A percentile compares a stretch with the other conserved stretches of the same genome.
Conservation (phyloP, 192 early-diverging fungal genomes). For the Polychytrium aggregatum region DNA sequence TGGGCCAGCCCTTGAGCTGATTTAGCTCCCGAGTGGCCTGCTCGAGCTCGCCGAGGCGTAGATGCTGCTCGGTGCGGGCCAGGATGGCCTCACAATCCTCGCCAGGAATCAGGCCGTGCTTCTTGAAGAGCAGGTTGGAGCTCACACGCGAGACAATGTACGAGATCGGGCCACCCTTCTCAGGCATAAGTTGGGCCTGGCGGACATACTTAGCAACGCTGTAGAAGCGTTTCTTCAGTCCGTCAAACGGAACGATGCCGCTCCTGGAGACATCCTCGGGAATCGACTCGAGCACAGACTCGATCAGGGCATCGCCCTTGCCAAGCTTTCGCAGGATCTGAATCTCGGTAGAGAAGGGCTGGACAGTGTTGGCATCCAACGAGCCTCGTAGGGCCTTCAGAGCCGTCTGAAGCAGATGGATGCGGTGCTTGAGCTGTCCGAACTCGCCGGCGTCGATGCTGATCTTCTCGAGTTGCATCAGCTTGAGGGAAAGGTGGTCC, state of each 20-base stretch:
- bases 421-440: constrained; percentile 50
- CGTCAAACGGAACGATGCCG: constrained; percentile 54
- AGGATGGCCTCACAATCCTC: constrained; percentile 77
- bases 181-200: constrained; percentile 70
- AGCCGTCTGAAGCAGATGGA: constrained; percentile 54
- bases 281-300: constrained; percentile 16
- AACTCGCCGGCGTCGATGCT: constrained; percentile 54
- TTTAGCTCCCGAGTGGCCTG: constrained; percentile 81
- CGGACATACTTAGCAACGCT: constrained; percentile 50
- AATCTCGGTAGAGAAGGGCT: constrained; percentile 41
- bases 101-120: constrained; percentile 74
- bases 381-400: no score
- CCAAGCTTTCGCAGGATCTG: constrained; percentile 38
- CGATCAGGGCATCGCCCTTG: constrained; percentile 36
- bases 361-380: constrained; percentile 43
- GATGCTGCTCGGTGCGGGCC: constrained; percentile 62
- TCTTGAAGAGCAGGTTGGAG: constrained; percentile 70
- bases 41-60: constrained; percentile 71
- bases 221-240: constrained; percentile 48
- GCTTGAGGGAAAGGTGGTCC: constrained; percentile 66
- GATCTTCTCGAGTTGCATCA: constrained; percentile 62
- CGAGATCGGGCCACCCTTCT: constrained; percentile 75
- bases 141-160: constrained; percentile 61
- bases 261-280: constrained; percentile 38
- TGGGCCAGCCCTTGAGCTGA: constrained; percentile 85